Evolutionary conservation across 345 rosid species (phyloP).

Genomic region (Kandelia obovata): DNA sequence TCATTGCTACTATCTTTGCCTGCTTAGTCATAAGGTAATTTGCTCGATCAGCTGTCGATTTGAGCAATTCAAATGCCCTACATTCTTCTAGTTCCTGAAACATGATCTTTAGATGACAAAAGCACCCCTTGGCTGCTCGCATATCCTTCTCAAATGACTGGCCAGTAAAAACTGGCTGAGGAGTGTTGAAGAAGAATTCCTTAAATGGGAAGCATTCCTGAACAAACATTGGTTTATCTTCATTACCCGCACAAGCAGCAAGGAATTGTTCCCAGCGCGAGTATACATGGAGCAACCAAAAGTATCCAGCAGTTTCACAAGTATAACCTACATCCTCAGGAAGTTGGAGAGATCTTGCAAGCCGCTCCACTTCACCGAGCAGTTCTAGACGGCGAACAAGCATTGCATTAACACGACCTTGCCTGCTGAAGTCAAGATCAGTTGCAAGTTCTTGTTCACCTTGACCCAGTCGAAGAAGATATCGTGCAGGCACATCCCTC

Average conservation of each 20-base stretch:
- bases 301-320: constrained; percentile 98
- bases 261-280: constrained; percentile 97
- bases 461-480: constrained; percentile 99
- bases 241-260: constrained; percentile 80
- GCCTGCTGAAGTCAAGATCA: constrained; percentile 96
- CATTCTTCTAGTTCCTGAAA: constrained; percentile 99
- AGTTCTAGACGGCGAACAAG: constrained; percentile 91
- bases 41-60: constrained; percentile 98
- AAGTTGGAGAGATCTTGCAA: constrained; percentile 88
- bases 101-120: constrained; percentile 82
- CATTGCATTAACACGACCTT: constrained; percentile 98
- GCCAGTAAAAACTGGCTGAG: constrained; percentile 76
- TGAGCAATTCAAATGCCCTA: constrained; percentile 97
- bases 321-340: constrained; percentile 99
- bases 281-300: constrained; percentile 97
- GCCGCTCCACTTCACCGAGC: constrained; percentile 91
- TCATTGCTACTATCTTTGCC: constrained; percentile 99
- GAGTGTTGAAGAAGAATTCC: constrained; percentile 79
- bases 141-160: constrained; percentile 91
- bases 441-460: constrained; percentile 99
- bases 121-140: constrained; percentile 93
- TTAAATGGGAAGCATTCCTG: constrained; percentile 86
- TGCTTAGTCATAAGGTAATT: constrained; percentile 98
- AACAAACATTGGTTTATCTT: constrained; percentile 67
- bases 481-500: constrained; percentile 99